Base-by-base conservation (phyloP, 805 yeast species). In the Cyberlindnera euphorbiae region DNA sequence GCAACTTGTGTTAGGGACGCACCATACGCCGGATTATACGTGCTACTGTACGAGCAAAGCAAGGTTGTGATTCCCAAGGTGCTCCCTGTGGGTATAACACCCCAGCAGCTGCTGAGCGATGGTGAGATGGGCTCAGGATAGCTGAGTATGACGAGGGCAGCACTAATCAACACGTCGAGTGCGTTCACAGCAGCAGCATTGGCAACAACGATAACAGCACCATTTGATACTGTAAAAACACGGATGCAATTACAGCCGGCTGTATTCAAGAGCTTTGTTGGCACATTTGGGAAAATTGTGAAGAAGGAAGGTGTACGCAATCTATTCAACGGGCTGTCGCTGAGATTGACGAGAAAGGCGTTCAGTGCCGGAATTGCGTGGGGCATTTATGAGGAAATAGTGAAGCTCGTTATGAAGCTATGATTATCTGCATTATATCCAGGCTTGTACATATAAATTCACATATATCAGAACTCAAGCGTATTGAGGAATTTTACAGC, bases 11-110 rank as follows among this genome's bases (percentile, higher is more conserved):
- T 85, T 10, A 64, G 98, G 45, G 98, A 93, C 61, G 94, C 96
- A 17, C 98, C 98, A 0, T 85, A 93, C 58, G 97, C 98, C 6
- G 98, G 98, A 0, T 55, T 93, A 4, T 90, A 93, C 52, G 87
- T 93, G 19, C 61, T 88, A 25, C 73, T 88, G 44, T 90, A 90
- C 59, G 97, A 90, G 54, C 70, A 79, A 39, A 68, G 79, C 36
- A 88, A 88, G 53, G 67, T 66, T 8, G 28, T 68, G 5, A 39
- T 80, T 7, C 87, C 90, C 5, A 45, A 11, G 38, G 32, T 36
- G 38, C 50, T 39, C 2, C 34, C 37, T 3, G 19, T 13, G 14
- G 17, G 12, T 14, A 15, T 16, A 19, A 21, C 34, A 8, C 8
- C 23, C 8, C 18, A 17, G 3, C 25, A 31, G 3, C 14, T 26